Evolutionary conservation across 2,329 filamentous ascomycete species (phyloP), one percentile per base, ranked within the genome.

Genomic region (Xylariales sp.): DNA sequence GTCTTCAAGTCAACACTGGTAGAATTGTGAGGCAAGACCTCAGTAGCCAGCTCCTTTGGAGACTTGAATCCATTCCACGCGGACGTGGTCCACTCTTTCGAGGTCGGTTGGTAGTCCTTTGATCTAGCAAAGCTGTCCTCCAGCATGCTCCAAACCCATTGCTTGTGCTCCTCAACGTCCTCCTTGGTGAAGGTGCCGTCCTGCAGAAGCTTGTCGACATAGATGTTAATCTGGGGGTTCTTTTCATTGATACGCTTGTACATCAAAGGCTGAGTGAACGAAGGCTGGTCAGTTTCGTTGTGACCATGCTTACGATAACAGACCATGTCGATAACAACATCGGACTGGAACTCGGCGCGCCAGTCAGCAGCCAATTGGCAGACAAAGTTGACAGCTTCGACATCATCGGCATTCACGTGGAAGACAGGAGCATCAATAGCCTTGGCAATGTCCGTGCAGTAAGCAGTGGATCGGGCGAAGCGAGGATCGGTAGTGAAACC

Each of bases 11-110:
- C 81, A 30, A 97, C 83, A 34, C 81, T 86, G 27, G 93, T 98
- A 18, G 88, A 83, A 53, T 88, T 79, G 69, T 98, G 93, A 35
- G 91, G 90, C 36, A 98, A 74, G 31, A 97, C 82, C 70, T 98
- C 93, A 17, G 84, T 93, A 21, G 91, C 90, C 46, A 98, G 75
- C 67, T 98, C 93, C 74, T 96, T 97, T 55, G 93, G 93, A 21
- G 90, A 95, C 73, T 97, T 97, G 81, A 98, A 97, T 46, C 91
- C 91, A 69, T 98, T 95, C 93, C 93, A 98, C 40, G 93, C 91
- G 36, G 90, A 96, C 7, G 93, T 97, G 52, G 95, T 82, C 93
- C 93, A 98, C 68, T 98, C 93, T 70, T 95, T 95, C 49, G 90
- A 87, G 28, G 87, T 94, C 31, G 93, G 88, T 64, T 91, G 85